These are phyloP conservation scores for Erigeron canadensis DNA, from an alignment of 129 eudicot species.

Conservation along the genomic window DNA sequence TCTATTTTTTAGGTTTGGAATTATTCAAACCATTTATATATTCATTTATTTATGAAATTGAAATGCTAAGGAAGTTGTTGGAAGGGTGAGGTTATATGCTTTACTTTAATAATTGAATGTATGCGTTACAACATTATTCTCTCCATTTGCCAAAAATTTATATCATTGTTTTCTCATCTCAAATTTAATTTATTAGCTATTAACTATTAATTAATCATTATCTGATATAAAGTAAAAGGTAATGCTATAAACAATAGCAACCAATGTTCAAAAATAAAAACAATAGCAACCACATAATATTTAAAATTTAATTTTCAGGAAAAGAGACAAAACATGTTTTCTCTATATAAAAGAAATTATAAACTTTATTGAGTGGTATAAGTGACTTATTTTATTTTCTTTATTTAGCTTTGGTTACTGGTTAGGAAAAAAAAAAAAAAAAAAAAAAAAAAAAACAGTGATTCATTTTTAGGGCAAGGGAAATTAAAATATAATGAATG, in stretches of 20 bases:
- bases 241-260: not conserved
- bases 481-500: too few species aligned
- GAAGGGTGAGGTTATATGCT: slow-evolving; percentile 14
- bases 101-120: slow-evolving; percentile 21
- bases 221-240: not conserved
- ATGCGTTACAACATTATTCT: not conserved
- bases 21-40: slow-evolving; percentile 12
- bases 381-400: too few species aligned
- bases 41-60: slow-evolving; percentile 1
- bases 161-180: not conserved
- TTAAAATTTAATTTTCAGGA: not conserved
- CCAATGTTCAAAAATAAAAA: too few species aligned
- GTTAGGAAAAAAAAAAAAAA: too few species aligned
- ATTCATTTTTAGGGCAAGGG: too few species aligned
- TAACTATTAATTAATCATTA: too few species aligned
- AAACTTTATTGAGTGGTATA: too few species aligned
- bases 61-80: slow-evolving; percentile 10
- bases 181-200: not conserved
- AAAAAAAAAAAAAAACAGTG: too few species aligned
- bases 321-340: not conserved
- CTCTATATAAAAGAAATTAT: too few species aligned
- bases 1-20: slow-evolving; percentile 11
- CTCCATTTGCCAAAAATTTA: not conserved
- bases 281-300: not conserved
- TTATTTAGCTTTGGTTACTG: too few species aligned